Evolutionary conservation across 495 filamentous ascomycete genomes (phyloP).

Genomic region (Aspergillus diversus): DNA sequence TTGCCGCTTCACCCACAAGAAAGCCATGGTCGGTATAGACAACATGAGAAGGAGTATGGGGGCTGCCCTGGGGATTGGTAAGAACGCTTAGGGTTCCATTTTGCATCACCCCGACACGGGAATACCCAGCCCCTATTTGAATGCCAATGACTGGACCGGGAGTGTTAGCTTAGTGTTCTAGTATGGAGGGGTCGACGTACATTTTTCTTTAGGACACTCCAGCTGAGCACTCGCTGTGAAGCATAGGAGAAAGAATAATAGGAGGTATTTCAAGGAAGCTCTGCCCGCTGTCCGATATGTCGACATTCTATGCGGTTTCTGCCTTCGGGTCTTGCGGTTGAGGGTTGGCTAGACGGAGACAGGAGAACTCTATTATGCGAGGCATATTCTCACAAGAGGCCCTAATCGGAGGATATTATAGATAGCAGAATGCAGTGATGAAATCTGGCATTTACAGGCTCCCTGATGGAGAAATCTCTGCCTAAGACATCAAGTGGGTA

Average conservation of each 20-base stretch:
- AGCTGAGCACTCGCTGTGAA: neutral
- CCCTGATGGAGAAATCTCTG: neutral
- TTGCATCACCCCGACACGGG: neutral
- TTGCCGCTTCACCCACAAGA: neutral
- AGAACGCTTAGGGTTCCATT: slow-evolving; percentile 1
- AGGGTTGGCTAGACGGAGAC: too few relatives aligned
- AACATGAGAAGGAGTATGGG: neutral
- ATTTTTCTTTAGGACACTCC: neutral
- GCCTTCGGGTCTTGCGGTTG: too few relatives aligned
- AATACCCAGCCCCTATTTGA: neutral
- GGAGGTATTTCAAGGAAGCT: neutral
- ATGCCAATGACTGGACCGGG: neutral
- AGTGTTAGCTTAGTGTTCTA: neutral
- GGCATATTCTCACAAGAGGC: too few relatives aligned
- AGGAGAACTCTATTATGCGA: too few relatives aligned
- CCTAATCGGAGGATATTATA: too few relatives aligned
- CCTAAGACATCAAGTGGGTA: neutral
- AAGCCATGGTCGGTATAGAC: neutral
- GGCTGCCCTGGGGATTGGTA: neutral
- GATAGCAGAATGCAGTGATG: neutral
- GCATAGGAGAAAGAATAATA: neutral
- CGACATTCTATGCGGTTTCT: neutral
- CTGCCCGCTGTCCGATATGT: neutral
- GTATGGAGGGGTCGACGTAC: neutral
- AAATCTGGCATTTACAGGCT: neutral